Evolutionary conservation across 169 alveolate genomes (phyloP).

Genomic region (Cryptosporidium xiaoi): DNA sequence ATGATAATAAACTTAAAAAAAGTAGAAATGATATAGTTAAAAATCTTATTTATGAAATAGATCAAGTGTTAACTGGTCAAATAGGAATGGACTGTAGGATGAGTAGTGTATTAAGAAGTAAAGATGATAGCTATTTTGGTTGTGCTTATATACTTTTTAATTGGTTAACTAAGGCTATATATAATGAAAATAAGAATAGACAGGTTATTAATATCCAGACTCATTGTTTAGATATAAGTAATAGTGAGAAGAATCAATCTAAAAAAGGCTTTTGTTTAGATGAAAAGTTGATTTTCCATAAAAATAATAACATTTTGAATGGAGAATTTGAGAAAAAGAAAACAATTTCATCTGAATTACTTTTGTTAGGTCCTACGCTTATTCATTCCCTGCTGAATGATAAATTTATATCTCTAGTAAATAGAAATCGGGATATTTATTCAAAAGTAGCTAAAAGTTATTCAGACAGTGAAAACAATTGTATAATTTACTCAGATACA

Average conservation of each 20-base stretch:
- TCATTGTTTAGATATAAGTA: constrained; percentile 1
- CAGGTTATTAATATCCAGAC: constrained; percentile 8
- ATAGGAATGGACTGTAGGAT: constrained; percentile 1
- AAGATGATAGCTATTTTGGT: constrained; percentile 1
- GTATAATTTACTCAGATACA: no score
- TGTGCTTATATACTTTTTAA: constrained; percentile 16
- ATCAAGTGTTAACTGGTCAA: neutral
- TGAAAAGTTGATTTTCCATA: no score
- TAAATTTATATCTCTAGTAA: neutral
- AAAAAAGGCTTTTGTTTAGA: no score
- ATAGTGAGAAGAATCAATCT: no score
- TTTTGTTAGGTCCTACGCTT: constrained; percentile 15
- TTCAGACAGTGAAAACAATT: no score
- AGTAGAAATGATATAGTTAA: neutral
- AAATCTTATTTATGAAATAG: constrained; percentile 17
- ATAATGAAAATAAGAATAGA: constrained; percentile 20
- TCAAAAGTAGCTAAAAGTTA: neutral
- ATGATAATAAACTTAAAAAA: neutral
- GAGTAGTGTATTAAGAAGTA: neutral
- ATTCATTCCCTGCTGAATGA: constrained; percentile 19
- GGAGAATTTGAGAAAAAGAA: no score
- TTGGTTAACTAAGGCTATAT: constrained; percentile 36
- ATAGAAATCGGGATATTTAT: neutral
- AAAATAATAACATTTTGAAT: no score
- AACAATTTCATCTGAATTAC: neutral